Percentiles rank a stretch among this genome's conserved stretches.
Evolutionary conservation across 306 rosid species (phyloP).

Genomic region (Medicago lupulina): DNA sequence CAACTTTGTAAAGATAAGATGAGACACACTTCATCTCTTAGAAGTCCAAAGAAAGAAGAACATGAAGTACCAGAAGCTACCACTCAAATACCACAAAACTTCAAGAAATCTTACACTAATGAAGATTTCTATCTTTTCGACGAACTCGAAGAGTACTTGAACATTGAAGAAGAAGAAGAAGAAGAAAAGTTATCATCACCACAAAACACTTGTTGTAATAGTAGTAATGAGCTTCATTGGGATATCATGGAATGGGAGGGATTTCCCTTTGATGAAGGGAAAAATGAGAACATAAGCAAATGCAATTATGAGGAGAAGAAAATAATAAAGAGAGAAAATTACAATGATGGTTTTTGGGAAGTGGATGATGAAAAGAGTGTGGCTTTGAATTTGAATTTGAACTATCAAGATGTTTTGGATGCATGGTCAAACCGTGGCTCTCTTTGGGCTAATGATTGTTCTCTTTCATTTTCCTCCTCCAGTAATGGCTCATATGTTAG

Average conservation of each 20-base stretch:
- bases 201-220: conserved; percentile 10
- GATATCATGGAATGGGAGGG: conserved; percentile 70
- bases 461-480: conserved; percentile 50
- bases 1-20: conserved; percentile 44
- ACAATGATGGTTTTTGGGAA: conserved; percentile 52
- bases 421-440: conserved; percentile 88
- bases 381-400: conserved; percentile 76
- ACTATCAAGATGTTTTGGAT: conserved; percentile 79
- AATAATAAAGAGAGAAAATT: conserved; percentile 48
- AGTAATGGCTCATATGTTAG: conserved; percentile 63
- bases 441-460: conserved; percentile 65
- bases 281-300: conserved; percentile 14
- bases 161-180: conserved; percentile 42
- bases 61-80: conserved; percentile 57
- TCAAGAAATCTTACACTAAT: conserved; percentile 29
- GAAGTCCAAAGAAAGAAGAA: conserved; percentile 76
- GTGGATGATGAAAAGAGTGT: conserved; percentile 51
- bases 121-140: conserved; percentile 58
- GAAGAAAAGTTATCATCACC: conserved; percentile 1
- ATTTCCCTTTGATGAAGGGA: conserved; percentile 40
- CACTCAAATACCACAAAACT: conserved; percentile 22
- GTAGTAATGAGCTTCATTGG: conserved; percentile 53
- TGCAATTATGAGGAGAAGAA: conserved; percentile 8
- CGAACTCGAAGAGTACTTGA: conserved; percentile 55
- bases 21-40: conserved; percentile 39